A percentile compares a stretch with the other conserved stretches of the same genome.
phyloP scores from a whole-genome alignment of 306 rosid genomes.

The Hippophae gyantsensis region DNA sequence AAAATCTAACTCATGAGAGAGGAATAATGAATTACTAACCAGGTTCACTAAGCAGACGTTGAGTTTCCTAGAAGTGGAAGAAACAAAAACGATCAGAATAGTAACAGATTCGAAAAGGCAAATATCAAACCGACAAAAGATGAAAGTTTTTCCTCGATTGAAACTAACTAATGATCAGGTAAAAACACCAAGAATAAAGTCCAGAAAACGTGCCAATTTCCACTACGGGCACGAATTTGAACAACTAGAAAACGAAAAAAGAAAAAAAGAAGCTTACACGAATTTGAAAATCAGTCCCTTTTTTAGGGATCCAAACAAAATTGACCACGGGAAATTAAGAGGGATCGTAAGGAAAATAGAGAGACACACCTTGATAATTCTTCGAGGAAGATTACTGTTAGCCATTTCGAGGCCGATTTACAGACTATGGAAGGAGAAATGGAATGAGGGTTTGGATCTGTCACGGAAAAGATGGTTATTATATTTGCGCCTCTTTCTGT shows the following conservation, averaged over 20 bases:
- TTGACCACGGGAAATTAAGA: conserved; percentile 29
- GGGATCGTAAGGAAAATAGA: conserved; percentile 30
- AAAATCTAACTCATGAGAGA: neutral
- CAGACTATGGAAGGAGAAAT: too few relatives aligned
- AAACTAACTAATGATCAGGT: conserved; percentile 9
- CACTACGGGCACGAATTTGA: neutral
- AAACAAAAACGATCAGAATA: conserved; percentile 7
- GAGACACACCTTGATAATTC: conserved; percentile 58
- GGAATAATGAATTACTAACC: conserved; percentile 34
- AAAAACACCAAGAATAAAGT: neutral
- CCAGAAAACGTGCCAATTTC: too few relatives aligned
- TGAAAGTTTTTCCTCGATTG: conserved; percentile 3
- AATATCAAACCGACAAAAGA: conserved; percentile 6
- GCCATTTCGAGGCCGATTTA: conserved; percentile 65
- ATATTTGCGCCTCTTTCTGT: too few relatives aligned
- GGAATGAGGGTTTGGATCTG: too few relatives aligned
- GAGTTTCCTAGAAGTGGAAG: conserved; percentile 73
- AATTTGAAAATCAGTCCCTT: neutral
- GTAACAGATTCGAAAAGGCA: conserved; percentile 1
- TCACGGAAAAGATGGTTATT: too few relatives aligned
- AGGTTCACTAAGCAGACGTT: conserved; percentile 97
- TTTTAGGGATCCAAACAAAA: conserved; percentile 6
- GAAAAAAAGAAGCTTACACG: neutral
- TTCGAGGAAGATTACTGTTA: conserved; percentile 87
- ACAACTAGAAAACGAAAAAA: neutral